These are phyloP conservation scores for Verticillium isaacii DNA, from an alignment of 2,329 filamentous ascomycete genomes.

Conservation along the genomic window DNA sequence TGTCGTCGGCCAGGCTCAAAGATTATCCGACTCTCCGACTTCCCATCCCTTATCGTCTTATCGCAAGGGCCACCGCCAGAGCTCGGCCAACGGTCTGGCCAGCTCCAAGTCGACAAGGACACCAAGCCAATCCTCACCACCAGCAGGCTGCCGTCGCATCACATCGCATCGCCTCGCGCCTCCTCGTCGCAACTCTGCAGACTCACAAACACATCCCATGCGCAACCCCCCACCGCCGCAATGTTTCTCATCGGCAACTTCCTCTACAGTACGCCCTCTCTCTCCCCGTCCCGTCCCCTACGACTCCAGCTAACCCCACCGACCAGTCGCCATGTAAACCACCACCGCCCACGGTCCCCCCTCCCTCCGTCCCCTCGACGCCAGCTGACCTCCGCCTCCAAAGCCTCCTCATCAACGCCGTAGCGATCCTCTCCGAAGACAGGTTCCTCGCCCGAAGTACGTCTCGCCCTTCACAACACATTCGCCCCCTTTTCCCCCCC, in stretches of 20 bases:
- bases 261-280: constrained; percentile 49
- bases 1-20: not conserved
- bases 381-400: constrained; percentile 18
- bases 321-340: not conserved
- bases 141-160: not conserved
- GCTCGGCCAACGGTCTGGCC: not conserved
- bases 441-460: constrained; percentile 73
- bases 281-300: not conserved
- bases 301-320: constrained; percentile 30
- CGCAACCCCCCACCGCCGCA: constrained; percentile 1
- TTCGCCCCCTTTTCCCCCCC: not conserved
- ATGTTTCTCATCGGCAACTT: constrained; percentile 71
- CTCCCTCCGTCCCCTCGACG: not conserved
- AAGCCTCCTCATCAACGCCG: constrained; percentile 86
- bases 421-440: constrained; percentile 92
- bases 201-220: constrained; percentile 1
- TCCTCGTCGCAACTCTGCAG: not conserved
- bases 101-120: not conserved
- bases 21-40: not conserved
- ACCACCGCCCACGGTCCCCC: not conserved
- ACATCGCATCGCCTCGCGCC: not conserved
- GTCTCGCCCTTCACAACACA: constrained; percentile 7
- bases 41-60: not conserved
- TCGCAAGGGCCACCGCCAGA: not conserved
- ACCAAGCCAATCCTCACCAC: not conserved